phyloP scores from a whole-genome alignment of 2,329 filamentous ascomycete genomes.

The Helminthosporium solani region DNA sequence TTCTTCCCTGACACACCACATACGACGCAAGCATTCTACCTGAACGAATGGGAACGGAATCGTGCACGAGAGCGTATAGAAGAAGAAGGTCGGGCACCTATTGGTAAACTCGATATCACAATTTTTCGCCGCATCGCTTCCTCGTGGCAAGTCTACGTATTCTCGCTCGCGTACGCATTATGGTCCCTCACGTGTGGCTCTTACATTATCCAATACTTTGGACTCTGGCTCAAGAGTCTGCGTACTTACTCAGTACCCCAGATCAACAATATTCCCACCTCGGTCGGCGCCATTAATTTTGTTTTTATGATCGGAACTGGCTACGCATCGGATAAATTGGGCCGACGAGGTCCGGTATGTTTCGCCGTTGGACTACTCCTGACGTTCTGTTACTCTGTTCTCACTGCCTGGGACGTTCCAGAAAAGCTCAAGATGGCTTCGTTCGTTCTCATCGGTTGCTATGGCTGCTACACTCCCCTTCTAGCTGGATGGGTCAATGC shows the following conservation, averaged over 20 bases:
- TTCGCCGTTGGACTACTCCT: conserved; percentile 40
- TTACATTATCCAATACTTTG: conserved; percentile 47
- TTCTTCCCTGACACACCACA: conserved; percentile 49
- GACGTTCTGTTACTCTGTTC: conserved; percentile 41
- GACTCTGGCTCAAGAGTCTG: conserved; percentile 43
- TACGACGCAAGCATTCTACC: conserved; percentile 46
- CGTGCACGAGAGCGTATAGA: conserved; percentile 22
- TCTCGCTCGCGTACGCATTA: conserved; percentile 44
- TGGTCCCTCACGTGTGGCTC: conserved; percentile 44
- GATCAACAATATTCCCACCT: conserved; percentile 51
- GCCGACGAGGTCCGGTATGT: conserved; percentile 41
- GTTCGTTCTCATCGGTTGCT: conserved; percentile 45
- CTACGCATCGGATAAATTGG: conserved; percentile 36
- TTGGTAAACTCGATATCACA: conserved; percentile 40
- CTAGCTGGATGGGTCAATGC: conserved; percentile 47
- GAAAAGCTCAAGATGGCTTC: conserved; percentile 43
- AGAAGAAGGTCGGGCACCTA: conserved; percentile 43
- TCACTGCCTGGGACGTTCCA: conserved; percentile 44
- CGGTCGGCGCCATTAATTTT: conserved; percentile 48
- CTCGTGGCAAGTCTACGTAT: conserved; percentile 50
- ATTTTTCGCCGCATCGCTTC: conserved; percentile 44
- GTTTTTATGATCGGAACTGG: conserved; percentile 40
- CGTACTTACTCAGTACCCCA: conserved; percentile 42
- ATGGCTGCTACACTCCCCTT: conserved; percentile 47
- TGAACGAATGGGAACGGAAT: conserved; percentile 31